phyloP scores from a whole-genome alignment of 2,329 filamentous ascomycete genomes.

The Pyricularia grisea region DNA sequence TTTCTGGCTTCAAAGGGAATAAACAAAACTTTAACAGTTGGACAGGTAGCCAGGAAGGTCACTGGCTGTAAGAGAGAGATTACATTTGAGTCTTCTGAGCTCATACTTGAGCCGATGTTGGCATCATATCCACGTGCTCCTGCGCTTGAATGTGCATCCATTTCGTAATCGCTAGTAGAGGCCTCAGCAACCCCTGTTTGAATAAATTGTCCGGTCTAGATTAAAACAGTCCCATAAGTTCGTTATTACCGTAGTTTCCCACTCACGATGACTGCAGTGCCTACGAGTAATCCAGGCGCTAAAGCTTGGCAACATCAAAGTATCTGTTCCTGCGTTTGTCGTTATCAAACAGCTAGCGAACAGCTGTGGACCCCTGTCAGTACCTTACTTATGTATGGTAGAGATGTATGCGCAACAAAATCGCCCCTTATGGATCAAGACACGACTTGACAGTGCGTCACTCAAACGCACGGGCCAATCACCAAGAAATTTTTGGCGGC shows the following conservation, averaged over 20 bases:
- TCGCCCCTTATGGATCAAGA: background rate
- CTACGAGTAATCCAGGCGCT: background rate
- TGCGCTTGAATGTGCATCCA: background rate
- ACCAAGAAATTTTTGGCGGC: conserved; percentile 2
- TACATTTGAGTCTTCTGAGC: background rate
- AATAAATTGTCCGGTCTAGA: background rate
- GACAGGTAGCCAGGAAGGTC: background rate
- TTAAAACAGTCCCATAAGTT: background rate
- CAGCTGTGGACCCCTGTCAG: background rate
- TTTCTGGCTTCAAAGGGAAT: background rate
- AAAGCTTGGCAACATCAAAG: background rate
- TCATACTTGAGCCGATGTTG: background rate
- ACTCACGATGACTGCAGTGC: background rate
- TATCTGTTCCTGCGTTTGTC: background rate
- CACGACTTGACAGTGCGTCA: background rate
- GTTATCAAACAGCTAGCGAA: background rate
- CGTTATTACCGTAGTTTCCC: background rate
- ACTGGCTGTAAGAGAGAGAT: background rate
- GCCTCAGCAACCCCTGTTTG: background rate
- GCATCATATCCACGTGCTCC: background rate
- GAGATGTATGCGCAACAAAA: background rate
- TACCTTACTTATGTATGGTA: too few species aligned
- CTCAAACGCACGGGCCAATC: conserved; percentile 1
- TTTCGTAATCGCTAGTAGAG: background rate
- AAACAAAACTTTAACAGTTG: background rate